Conservation (phyloP, 148 eudicot genomes). For the Fagopyrum homotropicum region DNA sequence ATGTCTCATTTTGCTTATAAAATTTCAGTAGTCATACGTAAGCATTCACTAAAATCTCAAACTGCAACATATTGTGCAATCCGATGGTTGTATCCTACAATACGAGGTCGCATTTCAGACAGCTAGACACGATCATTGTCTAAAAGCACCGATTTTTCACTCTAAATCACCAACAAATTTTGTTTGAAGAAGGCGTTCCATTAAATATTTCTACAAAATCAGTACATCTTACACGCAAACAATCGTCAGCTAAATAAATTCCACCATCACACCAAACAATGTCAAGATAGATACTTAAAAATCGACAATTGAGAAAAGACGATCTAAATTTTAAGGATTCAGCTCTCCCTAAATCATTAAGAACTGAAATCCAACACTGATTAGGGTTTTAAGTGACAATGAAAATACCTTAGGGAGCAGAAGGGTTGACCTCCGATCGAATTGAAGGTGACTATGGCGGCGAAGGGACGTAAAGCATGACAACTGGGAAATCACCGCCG, state of each 20-base stretch:
- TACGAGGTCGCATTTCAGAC: background rate
- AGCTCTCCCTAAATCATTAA: background rate
- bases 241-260: background rate
- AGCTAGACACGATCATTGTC: background rate
- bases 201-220: background rate
- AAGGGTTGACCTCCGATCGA: slow-evolving; percentile 4
- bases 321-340: background rate
- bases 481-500: background rate
- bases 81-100: background rate
- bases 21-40: background rate
- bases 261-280: background rate
- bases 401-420: background rate
- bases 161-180: background rate
- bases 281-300: background rate
- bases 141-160: background rate
- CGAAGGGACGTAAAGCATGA: slow-evolving; percentile 1
- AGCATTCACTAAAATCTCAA: background rate
- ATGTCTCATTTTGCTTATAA: background rate
- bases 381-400: background rate
- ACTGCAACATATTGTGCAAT: background rate
- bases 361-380: background rate
- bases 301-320: background rate
- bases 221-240: background rate
- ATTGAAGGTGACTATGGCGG: slow-evolving; percentile 2
- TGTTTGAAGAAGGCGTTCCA: background rate